Conservation (phyloP, 768 basidiomycete species). For the Tricholoma matsutake region DNA sequence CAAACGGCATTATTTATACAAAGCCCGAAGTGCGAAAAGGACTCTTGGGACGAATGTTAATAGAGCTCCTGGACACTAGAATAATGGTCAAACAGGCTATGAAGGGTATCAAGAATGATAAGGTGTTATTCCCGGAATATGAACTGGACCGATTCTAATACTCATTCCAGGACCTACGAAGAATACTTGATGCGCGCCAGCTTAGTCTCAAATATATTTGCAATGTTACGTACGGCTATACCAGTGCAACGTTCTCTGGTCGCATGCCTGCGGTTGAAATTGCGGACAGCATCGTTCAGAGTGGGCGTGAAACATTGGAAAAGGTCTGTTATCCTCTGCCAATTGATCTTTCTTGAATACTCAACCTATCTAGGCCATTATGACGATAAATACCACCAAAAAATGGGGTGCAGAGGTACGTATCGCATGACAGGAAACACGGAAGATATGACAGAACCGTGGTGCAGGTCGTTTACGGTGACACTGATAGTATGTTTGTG, state of each 20-base stretch:
- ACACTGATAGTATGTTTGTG: constrained; percentile 95
- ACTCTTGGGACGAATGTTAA: constrained; percentile 86
- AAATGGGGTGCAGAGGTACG: constrained; percentile 81
- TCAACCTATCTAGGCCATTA: constrained; percentile 63
- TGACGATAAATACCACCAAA: constrained; percentile 64
- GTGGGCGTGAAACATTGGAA: constrained; percentile 91
- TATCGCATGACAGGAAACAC: background rate
- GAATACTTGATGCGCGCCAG: constrained; percentile 87
- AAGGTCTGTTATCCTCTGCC: constrained; percentile 47
- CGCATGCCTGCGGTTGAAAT: constrained; percentile 99
- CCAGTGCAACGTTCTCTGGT: constrained; percentile 90
- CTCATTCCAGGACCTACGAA: constrained; percentile 55
- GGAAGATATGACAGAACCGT: background rate
- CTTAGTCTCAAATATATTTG: constrained; percentile 91
- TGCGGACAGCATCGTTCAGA: constrained; percentile 97
- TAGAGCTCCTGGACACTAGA: constrained; percentile 88
- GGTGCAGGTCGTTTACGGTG: constrained; percentile 84
- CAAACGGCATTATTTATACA: constrained; percentile 94
- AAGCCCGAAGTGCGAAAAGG: constrained; percentile 83
- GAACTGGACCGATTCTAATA: background rate
- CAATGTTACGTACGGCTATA: constrained; percentile 96
- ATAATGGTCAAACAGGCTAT: constrained; percentile 98
- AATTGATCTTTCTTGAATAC: background rate
- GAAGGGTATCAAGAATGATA: constrained; percentile 76
- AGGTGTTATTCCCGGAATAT: constrained; percentile 41